Percentiles rank a stretch among this genome's conserved stretches.
phyloP scores from a whole-genome alignment of 371 early-diverging fungal genomes.

The Apophysomyces trapeziformis region DNA sequence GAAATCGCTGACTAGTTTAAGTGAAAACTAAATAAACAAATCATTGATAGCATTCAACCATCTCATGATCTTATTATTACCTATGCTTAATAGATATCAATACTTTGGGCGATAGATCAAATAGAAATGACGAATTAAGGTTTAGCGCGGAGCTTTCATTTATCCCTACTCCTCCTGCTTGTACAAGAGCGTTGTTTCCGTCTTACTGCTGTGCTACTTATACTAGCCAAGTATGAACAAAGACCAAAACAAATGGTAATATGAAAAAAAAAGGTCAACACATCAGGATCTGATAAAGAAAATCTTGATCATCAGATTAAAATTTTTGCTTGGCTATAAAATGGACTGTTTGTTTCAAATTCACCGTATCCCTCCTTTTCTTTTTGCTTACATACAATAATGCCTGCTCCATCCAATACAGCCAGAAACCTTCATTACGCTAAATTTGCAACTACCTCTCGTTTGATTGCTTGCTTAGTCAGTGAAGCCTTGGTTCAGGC shows the following conservation, averaged over 20 bases:
- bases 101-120: not conserved
- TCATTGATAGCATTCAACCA: not conserved
- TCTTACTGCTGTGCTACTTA: not conserved
- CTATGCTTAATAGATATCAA: not conserved
- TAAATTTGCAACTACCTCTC: slow-evolving; percentile 62
- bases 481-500: slow-evolving; percentile 61
- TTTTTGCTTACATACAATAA: slow-evolving; percentile 10
- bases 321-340: not conserved
- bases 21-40: not conserved
- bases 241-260: not conserved
- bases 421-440: slow-evolving; percentile 44
- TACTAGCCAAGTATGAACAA: not conserved
- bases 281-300: slow-evolving; percentile 1
- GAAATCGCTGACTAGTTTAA: too few relatives aligned
- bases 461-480: slow-evolving; percentile 62
- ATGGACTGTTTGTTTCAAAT: not conserved
- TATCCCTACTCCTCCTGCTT: not conserved
- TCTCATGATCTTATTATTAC: not conserved
- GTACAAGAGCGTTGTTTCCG: slow-evolving; percentile 1
- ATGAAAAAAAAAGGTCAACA: not conserved
- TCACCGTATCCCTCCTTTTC: slow-evolving; percentile 1
- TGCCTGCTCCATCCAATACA: slow-evolving; percentile 26
- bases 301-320: slow-evolving; percentile 9
- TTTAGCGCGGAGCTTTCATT: slow-evolving; percentile 6
- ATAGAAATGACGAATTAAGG: not conserved